Base-by-base conservation (phyloP, 2,329 filamentous ascomycete genomes). In the Onygena corvina region DNA sequence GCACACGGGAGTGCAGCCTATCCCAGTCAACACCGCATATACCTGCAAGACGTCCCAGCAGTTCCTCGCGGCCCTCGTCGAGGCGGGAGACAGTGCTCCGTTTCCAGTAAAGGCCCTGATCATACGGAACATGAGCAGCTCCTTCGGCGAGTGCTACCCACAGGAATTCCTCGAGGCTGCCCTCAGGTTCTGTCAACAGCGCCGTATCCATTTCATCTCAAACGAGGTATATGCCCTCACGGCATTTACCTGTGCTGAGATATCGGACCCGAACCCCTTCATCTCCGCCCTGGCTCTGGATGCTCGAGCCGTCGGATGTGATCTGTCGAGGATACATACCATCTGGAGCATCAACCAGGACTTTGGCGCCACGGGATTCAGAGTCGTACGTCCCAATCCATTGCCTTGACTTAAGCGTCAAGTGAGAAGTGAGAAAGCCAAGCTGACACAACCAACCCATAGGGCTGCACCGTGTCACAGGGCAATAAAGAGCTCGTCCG, bases 51-150 rank as follows among this genome's bases (percentile, higher is more conserved):
- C 47, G 16, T 57, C 57, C 42, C 53, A 46, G 9, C 46, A 49
- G 11, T 48, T 51, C 2, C 29, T 61, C 7, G 48, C 57, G 12
- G 48, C 40, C 2, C 34, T 61, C 3, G 52, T 52, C 30, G 46
- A 50, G 7, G 53, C 58, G 1, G 47, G 53, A 16, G 45, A 54
- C 16, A 49, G 34, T 14, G 52, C 53, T 8, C 44, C 36, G 18
- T 54, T 50, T 35, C 53, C 44, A 35, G 51, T 59, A 18, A 56
- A 52, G 40, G 59, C 54, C 1, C 34, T 62, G 1, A 30, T 61
- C 5, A n/a, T 62, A 3, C 56, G 54, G 7, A 61, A 62, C 36
- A 59, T 60, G 7, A 55, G 61, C 35, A 61, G 58, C 29, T 56
- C 56, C 2, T 54, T 57, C n/a, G 59, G 59, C 2, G 54, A 54